Percentiles rank a stretch among this genome's conserved stretches.
These are phyloP conservation scores for Cucurbita argyrosperma DNA, from an alignment of 306 rosid genomes.

Conservation along the genomic window DNA sequence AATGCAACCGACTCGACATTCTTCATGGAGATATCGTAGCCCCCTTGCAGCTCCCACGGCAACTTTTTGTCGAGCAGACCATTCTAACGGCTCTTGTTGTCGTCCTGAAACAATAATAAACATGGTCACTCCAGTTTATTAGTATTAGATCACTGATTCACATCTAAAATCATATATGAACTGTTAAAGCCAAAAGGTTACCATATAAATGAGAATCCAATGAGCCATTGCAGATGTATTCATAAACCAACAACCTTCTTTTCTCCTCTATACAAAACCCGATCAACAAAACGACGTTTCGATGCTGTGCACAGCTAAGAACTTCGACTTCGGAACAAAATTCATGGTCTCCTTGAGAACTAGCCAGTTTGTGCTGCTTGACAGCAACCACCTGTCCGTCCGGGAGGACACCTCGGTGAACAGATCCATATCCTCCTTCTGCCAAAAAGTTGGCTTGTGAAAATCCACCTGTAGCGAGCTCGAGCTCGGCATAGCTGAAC, in stretches of 20 bases:
- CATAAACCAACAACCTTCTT: slow-evolving; percentile 86
- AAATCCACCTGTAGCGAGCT: slow-evolving; percentile 93
- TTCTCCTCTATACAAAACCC: slow-evolving; percentile 96
- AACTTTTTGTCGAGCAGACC: slow-evolving; percentile 87
- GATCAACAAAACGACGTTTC: slow-evolving; percentile 93
- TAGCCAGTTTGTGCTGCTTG: slow-evolving; percentile 94
- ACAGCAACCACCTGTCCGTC: slow-evolving; percentile 97
- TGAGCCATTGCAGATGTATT: slow-evolving; percentile 94
- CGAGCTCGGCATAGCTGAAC: slow-evolving; percentile 87
- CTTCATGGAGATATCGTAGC: slow-evolving; percentile 92
- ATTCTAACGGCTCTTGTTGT: slow-evolving; percentile 52
- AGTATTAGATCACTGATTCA: background rate
- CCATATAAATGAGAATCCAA: slow-evolving; percentile 92
- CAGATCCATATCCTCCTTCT: slow-evolving; percentile 96
- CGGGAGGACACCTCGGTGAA: slow-evolving; percentile 89
- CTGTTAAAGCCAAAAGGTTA: slow-evolving; percentile 14
- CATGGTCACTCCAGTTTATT: background rate
- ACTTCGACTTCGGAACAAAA: slow-evolving; percentile 99
- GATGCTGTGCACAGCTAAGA: slow-evolving; percentile 94
- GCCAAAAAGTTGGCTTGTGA: slow-evolving; percentile 95
- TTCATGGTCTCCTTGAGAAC: slow-evolving; percentile 93
- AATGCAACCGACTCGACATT: slow-evolving; percentile 97
- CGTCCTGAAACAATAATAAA: slow-evolving; percentile 37
- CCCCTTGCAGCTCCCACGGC: slow-evolving; percentile 98
- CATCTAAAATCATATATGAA: background rate